These are phyloP conservation scores for Xylona heveae DNA, from an alignment of 495 filamentous ascomycete genomes.

Conservation along the genomic window DNA sequence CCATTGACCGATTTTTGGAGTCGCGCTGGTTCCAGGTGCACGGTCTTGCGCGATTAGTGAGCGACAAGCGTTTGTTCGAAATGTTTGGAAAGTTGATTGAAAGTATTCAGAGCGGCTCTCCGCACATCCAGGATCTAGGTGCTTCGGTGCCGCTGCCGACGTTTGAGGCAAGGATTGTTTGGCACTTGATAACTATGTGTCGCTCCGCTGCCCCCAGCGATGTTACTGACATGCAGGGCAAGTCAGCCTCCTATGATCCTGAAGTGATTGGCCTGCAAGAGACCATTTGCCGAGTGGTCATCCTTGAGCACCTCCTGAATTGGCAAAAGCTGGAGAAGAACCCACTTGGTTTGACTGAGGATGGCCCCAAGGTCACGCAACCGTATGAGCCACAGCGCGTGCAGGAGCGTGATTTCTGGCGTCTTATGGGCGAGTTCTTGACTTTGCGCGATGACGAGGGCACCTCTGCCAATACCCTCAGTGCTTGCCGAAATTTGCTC, in stretches of 20 bases:
- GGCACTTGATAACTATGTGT: slow-evolving; percentile 3
- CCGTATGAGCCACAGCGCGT: too few species aligned
- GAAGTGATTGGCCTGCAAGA: too few species aligned
- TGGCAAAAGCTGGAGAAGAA: too few species aligned
- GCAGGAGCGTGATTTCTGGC: slow-evolving; percentile 76
- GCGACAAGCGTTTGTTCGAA: slow-evolving; percentile 34
- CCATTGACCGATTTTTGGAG: slow-evolving; percentile 63
- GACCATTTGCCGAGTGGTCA: too few species aligned
- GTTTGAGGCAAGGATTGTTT: slow-evolving; percentile 3
- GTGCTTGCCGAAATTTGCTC: slow-evolving; percentile 39
- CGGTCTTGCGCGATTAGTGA: slow-evolving; percentile 28
- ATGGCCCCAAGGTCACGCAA: too few species aligned
- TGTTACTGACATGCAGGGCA: too few species aligned
- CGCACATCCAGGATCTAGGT: slow-evolving; percentile 3
- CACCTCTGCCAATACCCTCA: slow-evolving; percentile 31
- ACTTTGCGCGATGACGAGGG: slow-evolving; percentile 40
- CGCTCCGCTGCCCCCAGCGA: slow-evolving; percentile 4
- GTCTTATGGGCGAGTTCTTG: slow-evolving; percentile 47
- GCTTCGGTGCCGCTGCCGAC: neutral
- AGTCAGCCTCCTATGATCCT: too few species aligned
- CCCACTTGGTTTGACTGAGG: too few species aligned
- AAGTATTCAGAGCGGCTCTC: slow-evolving; percentile 11
- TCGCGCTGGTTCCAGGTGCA: slow-evolving; percentile 56
- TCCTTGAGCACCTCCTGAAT: too few species aligned
- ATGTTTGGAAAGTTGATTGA: slow-evolving; percentile 39